phyloP scores from a whole-genome alignment of 2,329 filamentous ascomycete species.

The Purpureocillium takamizusanense region DNA sequence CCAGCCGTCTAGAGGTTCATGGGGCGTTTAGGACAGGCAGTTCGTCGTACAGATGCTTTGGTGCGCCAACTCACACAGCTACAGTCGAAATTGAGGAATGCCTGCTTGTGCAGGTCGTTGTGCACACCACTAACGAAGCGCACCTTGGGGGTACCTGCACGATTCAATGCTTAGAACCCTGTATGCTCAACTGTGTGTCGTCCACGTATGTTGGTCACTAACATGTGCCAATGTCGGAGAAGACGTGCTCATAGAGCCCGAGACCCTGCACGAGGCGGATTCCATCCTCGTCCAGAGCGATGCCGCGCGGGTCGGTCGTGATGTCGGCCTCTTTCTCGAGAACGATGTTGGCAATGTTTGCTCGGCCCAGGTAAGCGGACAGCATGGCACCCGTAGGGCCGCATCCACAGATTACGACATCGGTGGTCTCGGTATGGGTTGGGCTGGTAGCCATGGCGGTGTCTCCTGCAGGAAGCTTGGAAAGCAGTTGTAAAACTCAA shows the following conservation, averaged over 20 bases:
- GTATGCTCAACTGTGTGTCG: not conserved
- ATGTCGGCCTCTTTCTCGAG: slow-evolving; percentile 16
- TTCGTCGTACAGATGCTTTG: not conserved
- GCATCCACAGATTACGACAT: slow-evolving; percentile 15
- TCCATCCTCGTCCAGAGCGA: slow-evolving; percentile 20
- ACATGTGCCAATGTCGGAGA: slow-evolving; percentile 12
- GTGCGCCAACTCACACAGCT: slow-evolving; percentile 5
- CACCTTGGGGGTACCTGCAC: slow-evolving; percentile 5
- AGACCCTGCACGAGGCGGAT: slow-evolving; percentile 14
- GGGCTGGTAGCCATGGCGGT: no score
- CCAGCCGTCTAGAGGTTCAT: slow-evolving; percentile 12
- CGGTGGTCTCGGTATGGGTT: slow-evolving; percentile 9
- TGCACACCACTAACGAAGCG: slow-evolving; percentile 7
- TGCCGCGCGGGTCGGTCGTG: slow-evolving; percentile 18
- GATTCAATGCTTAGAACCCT: not conserved
- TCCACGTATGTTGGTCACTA: not conserved
- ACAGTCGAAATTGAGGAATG: slow-evolving; percentile 9
- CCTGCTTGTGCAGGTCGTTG: slow-evolving; percentile 3
- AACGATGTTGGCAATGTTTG: slow-evolving; percentile 10
- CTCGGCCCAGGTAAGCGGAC: slow-evolving; percentile 9
- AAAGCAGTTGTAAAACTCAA: no score
- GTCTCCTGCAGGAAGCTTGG: no score
- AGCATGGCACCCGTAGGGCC: slow-evolving; percentile 17
- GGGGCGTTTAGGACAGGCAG: not conserved
- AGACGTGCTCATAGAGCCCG: slow-evolving; percentile 15